Base-by-base conservation (phyloP, 169 alveolate species). In the Besnoitia besnoiti region DNA sequence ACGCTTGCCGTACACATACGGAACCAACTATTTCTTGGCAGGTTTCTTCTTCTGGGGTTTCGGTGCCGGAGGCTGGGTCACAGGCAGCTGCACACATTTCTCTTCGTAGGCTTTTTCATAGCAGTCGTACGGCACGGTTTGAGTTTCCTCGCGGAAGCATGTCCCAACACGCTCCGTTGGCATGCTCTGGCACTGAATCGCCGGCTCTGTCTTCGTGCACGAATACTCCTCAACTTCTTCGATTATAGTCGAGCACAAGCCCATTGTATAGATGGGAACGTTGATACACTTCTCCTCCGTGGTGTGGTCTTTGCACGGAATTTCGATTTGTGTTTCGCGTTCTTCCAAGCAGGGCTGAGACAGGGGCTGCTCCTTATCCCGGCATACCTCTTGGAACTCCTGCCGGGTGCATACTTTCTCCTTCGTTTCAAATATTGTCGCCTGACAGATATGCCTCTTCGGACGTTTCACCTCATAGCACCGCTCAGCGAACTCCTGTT, bases 381-480 rank as follows among this genome's bases (percentile, higher is more conserved):
- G 35, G 62, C 94, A 91, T 10, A 75, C 85, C 59, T 91, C 94
- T 67, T 85, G 85, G 47, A 91, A 91, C 42, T 85, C 91, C 21
- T 91, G 94, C 37, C 73, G 89, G 40, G 46, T 59, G 80, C 94
- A 91, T 0, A 89, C 89, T 80, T 85, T 91, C 44, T 62, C 90
- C 30, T 82, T 42, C 21, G 89, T 89, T n/a, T 79, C 16, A 49
- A 91, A 85, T 27, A 91, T 75, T 4, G 94, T 91, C 0, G 94
- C 91, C 2, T 21, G 46, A 75, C 94, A 91, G 40, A 59, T 33
- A 47, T 89, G 75, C 30, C 90, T 55, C 4, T 79, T 40, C n/a
- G 94, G 94, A 39, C 85, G 84, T 27, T 91, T 91, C 55, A 91
- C 79, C 55, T 91, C 94, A 35, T 84, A 79, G 62, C 94, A 91